Base-by-base conservation (phyloP, 2,329 filamentous ascomycete genomes). In the Cercospora brassicicola region DNA sequence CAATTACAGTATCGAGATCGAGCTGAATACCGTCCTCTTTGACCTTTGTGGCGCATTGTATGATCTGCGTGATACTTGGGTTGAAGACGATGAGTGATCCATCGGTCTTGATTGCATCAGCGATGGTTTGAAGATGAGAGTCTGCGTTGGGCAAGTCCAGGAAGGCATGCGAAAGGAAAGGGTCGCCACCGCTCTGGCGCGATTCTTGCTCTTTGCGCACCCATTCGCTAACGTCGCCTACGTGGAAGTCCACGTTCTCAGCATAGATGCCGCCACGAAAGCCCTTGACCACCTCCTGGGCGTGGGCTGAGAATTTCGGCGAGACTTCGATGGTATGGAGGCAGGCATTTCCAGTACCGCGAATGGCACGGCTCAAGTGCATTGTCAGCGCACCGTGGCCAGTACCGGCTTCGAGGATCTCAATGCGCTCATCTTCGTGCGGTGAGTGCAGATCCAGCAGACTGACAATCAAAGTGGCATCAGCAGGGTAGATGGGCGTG, bases 351-450 rank as follows among this genome's bases (percentile, higher is more conserved):
- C 23, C 36, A n/a, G 36, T 45, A 26, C 51, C 56, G 9, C 62
- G 31, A 56, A 95, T 87, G 2, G 91, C 91, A 62, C 91, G 86
- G 31, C 91, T 89, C 23, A 95, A 83, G 75, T 94, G 87, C 4
- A 95, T 79, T 0, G 91, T 94, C 67, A 95, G 80, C 36, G 90
- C 89, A 67, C 92, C 92, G 83, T 94, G 91, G n/a, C 92, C 92
- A 3, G 92, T 95, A 15, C 92, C 92, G 57, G 91, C 91, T 79
- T 95, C 92, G 62, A 95, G 88, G 55, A 95, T 91, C 76, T 94
- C 90, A 11, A 94, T 78, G 61, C 20, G 23, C 13, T 61, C 63
- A 42, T 70, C 60, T 6, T 76, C 75, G 8, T 75, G 75, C 5
- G 79, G 74, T 73, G 74, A 81, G 31, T 94, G 89, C 55, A 95